Conservation (phyloP, 805 yeast genomes). For the Suhomyces tanzawaensis region DNA sequence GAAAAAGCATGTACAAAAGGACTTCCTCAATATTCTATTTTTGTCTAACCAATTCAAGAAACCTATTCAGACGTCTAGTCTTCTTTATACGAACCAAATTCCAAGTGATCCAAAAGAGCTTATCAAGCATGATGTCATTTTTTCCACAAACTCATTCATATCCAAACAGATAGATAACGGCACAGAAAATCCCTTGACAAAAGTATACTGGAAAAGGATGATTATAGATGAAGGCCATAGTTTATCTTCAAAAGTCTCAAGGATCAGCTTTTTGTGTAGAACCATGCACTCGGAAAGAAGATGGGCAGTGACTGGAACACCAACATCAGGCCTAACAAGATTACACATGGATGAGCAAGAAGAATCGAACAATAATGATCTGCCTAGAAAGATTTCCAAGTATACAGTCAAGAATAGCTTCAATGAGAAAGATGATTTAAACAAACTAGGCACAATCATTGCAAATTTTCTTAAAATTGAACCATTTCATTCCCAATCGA, state of each 20-base stretch:
- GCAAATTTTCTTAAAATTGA: conserved; percentile 54
- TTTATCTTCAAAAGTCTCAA: conserved; percentile 51
- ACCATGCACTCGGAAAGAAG: conserved; percentile 54
- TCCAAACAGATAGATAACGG: conserved; percentile 33
- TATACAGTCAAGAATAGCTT: conserved; percentile 51
- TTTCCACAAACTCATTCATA: conserved; percentile 49
- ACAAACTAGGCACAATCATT: conserved; percentile 51
- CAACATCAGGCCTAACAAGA: conserved; percentile 66
- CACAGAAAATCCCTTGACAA: conserved; percentile 34
- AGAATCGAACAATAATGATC: conserved; percentile 5
- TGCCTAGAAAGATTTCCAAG: conserved; percentile 17
- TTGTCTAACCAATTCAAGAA: conserved; percentile 32
- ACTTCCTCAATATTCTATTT: conserved; percentile 33
- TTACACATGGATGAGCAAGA: conserved; percentile 46
- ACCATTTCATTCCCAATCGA: conserved; percentile 51
- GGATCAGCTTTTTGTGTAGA: conserved; percentile 49
- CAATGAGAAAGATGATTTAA: conserved; percentile 52
- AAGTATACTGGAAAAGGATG: conserved; percentile 62
- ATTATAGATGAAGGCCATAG: conserved; percentile 78
- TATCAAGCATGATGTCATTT: conserved; percentile 49
- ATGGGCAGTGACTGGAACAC: conserved; percentile 79
- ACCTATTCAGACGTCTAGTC: conserved; percentile 10
- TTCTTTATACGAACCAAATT: conserved; percentile 18
- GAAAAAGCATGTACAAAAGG: conserved; percentile 48
- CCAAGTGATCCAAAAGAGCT: conserved; percentile 30